Evolutionary conservation across 306 rosid species (phyloP).

Genomic region (Malus orientalis): DNA sequence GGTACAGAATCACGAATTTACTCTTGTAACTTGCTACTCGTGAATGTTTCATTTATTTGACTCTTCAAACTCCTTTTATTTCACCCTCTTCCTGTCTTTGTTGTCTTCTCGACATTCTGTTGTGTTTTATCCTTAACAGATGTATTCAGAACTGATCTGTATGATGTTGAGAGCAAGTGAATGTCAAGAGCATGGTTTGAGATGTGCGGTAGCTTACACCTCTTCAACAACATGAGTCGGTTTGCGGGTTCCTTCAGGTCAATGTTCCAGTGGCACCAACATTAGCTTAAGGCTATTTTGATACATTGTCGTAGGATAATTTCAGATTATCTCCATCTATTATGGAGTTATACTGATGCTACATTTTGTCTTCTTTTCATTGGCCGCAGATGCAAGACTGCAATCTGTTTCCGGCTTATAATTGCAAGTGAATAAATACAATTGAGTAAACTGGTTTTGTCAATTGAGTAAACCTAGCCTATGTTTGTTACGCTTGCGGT

Average conservation of each 20-base stretch:
- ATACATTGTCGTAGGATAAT: slow-evolving; percentile 3
- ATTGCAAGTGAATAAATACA: slow-evolving; percentile 7
- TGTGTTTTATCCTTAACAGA: slow-evolving; percentile 41
- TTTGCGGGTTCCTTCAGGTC: slow-evolving; percentile 16
- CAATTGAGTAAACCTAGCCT: neutral
- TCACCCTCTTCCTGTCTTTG: neutral
- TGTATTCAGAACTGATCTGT: slow-evolving; percentile 51
- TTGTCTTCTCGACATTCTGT: neutral
- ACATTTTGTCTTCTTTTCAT: neutral
- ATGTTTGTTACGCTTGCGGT: neutral
- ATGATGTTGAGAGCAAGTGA: slow-evolving; percentile 77
- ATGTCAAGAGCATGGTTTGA: slow-evolving; percentile 14
- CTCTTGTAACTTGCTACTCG: neutral
- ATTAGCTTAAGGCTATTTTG: neutral
- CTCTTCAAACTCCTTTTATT: neutral
- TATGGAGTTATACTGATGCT: slow-evolving; percentile 7
- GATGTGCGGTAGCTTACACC: slow-evolving; percentile 6
- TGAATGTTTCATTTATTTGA: neutral
- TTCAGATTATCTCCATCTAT: slow-evolving; percentile 18
- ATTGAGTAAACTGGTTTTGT: neutral
- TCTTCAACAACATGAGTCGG: slow-evolving; percentile 6
- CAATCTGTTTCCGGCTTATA: neutral
- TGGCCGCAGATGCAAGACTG: neutral
- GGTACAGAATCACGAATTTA: neutral
- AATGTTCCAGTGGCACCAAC: slow-evolving; percentile 16